Percentiles rank a stretch among this genome's conserved stretches.
phyloP scores from a whole-genome alignment of 805 yeast species.

The Ogataea nakhonphanomensis region DNA sequence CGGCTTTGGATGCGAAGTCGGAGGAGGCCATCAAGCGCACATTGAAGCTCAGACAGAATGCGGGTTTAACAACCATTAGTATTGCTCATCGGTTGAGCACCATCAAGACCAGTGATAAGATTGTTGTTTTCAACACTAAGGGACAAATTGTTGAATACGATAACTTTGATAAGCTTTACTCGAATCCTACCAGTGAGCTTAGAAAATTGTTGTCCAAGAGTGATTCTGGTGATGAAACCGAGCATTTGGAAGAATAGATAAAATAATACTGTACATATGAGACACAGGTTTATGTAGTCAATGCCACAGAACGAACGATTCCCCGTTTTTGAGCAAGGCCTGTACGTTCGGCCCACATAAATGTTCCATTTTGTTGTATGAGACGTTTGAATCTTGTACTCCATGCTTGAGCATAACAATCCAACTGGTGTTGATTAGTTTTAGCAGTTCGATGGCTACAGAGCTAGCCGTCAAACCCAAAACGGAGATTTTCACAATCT shows the following conservation, averaged over 20 bases:
- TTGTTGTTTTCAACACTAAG: slow-evolving; percentile 66
- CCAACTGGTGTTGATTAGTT: slow-evolving; percentile 19
- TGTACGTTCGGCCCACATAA: slow-evolving; percentile 31
- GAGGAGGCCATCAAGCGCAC: slow-evolving; percentile 83
- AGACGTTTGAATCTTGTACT: slow-evolving; percentile 26
- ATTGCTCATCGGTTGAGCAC: slow-evolving; percentile 92
- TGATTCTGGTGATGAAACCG: slow-evolving; percentile 25
- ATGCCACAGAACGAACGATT: slow-evolving; percentile 28
- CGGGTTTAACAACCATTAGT: slow-evolving; percentile 72
- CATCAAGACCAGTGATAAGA: slow-evolving; percentile 74
- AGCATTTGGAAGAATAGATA: slow-evolving; percentile 16
- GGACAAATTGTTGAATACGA: slow-evolving; percentile 79
- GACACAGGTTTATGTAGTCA: neutral
- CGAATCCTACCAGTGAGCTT: slow-evolving; percentile 42
- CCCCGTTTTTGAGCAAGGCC: slow-evolving; percentile 18
- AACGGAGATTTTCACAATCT: slow-evolving; percentile 15
- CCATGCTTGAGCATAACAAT: slow-evolving; percentile 28
- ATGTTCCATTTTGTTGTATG: slow-evolving; percentile 30
- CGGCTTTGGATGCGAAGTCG: slow-evolving; percentile 85
- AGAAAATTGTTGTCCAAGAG: slow-evolving; percentile 39
- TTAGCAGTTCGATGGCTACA: slow-evolving; percentile 1
- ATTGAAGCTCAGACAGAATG: slow-evolving; percentile 48
- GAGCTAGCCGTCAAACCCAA: slow-evolving; percentile 21
- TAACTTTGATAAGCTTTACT: slow-evolving; percentile 47
- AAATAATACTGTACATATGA: slow-evolving; percentile 6